These are phyloP conservation scores for Tanacetum coccineum DNA, from an alignment of 129 eudicot genomes.

Conservation along the genomic window DNA sequence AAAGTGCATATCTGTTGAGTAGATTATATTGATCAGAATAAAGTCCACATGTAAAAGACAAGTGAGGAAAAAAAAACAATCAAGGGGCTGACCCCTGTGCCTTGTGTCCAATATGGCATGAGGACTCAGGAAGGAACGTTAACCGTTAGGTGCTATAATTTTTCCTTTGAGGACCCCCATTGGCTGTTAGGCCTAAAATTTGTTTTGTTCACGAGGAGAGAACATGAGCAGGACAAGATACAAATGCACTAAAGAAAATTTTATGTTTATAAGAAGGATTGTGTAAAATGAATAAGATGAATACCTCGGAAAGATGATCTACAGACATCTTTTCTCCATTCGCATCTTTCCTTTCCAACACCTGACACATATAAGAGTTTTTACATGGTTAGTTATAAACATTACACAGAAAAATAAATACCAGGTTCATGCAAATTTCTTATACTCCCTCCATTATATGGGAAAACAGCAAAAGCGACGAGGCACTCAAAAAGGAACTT, in stretches of 20 bases:
- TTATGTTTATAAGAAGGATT: not conserved
- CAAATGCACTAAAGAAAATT: conserved; percentile 11
- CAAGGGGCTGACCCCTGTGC: not conserved
- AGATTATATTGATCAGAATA: conserved; percentile 15
- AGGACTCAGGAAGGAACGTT: not conserved
- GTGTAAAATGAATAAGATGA: not conserved
- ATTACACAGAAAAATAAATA: not conserved
- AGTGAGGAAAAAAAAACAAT: not conserved
- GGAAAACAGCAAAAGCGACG: no score
- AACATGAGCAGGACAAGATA: conserved; percentile 30
- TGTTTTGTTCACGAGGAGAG: conserved; percentile 15
- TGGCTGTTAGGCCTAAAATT: not conserved
- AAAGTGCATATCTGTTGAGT: conserved; percentile 66
- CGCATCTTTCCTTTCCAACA: conserved; percentile 55
- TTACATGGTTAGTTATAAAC: conserved; percentile 7
- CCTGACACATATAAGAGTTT: conserved; percentile 36
- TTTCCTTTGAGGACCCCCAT: not conserved
- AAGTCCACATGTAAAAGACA: not conserved
- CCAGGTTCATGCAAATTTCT: no score
- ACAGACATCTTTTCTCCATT: conserved; percentile 48
- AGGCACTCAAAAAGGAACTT: no score
- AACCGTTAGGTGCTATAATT: conserved; percentile 2
- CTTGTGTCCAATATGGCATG: conserved; percentile 7
- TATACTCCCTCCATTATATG: no score
- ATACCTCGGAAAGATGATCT: conserved; percentile 73